These are phyloP conservation scores for Auriscalpium vulgare DNA, from an alignment of 768 basidiomycete genomes.

Conservation along the genomic window DNA sequence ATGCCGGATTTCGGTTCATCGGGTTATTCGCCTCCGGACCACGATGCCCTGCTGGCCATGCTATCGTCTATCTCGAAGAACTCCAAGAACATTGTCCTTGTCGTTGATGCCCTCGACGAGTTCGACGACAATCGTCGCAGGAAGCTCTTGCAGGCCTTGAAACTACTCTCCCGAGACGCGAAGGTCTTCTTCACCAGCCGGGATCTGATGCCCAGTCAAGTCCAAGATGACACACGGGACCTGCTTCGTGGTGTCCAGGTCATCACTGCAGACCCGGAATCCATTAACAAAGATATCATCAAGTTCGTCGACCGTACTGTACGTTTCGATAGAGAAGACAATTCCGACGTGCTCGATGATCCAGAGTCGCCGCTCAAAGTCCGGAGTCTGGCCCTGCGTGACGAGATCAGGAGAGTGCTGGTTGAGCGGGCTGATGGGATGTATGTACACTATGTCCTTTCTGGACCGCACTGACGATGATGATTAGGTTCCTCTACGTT, in stretches of 20 bases:
- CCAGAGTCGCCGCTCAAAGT: background rate
- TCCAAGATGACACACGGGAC: too few species aligned
- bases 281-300: background rate
- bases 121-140: background rate
- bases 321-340: background rate
- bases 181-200: slow-evolving; percentile 3
- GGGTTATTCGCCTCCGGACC: too few species aligned
- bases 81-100: background rate
- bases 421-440: slow-evolving; percentile 2
- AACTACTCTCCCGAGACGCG: background rate
- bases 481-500: slow-evolving; percentile 1
- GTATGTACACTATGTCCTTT: background rate
- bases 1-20: too few species aligned
- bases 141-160: background rate
- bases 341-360: background rate
- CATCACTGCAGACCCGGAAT: background rate
- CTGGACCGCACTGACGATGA: background rate
- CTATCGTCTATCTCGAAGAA: too few species aligned
- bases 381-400: background rate
- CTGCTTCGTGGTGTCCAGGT: too few species aligned
- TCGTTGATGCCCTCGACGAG: slow-evolving; percentile 4
- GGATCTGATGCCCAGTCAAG: background rate
- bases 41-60: too few species aligned
- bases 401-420: background rate
- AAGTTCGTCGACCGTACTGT: slow-evolving; percentile 1